A percentile compares a stretch with the other conserved stretches of the same genome.
phyloP scores from a whole-genome alignment of 805 yeast genomes.

The Monosporozyma servazzii region DNA sequence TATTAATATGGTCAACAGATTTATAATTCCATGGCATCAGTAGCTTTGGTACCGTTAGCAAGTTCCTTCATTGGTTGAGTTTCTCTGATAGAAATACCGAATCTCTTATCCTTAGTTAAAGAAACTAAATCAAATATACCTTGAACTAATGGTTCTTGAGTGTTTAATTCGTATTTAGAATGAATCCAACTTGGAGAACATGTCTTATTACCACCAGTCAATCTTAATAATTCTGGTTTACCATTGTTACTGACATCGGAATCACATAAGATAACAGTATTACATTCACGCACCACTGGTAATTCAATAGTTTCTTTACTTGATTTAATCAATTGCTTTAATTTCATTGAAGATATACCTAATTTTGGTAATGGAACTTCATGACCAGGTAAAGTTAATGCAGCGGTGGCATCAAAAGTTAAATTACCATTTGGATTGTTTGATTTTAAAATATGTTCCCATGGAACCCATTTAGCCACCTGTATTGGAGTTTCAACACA shows the following conservation, averaged over 20 bases:
- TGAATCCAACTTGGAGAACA: constrained; percentile 83
- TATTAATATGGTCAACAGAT: background rate
- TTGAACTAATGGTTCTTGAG: constrained; percentile 33
- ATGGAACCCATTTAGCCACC: constrained; percentile 64
- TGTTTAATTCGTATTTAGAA: constrained; percentile 56
- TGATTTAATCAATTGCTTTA: constrained; percentile 50
- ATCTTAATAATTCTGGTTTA: constrained; percentile 54
- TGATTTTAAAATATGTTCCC: constrained; percentile 51
- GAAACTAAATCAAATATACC: constrained; percentile 48
- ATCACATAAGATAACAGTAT: constrained; percentile 59
- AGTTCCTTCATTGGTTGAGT: constrained; percentile 44
- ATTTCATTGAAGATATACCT: constrained; percentile 59
- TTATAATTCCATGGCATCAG: constrained; percentile 13
- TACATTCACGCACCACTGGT: constrained; percentile 66
- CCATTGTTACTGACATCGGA: constrained; percentile 33
- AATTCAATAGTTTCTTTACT: constrained; percentile 38
- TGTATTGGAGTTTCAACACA: constrained; percentile 66
- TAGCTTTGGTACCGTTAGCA: background rate
- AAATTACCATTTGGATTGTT: constrained; percentile 59
- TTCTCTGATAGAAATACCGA: constrained; percentile 59
- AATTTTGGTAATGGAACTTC: constrained; percentile 69
- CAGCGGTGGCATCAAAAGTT: constrained; percentile 56
- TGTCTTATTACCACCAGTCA: constrained; percentile 69
- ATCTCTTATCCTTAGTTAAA: constrained; percentile 56
- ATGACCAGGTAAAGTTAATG: constrained; percentile 52